Evolutionary conservation across 148 eudicot species (phyloP).

Genomic region (Selenicereus undatus): DNA sequence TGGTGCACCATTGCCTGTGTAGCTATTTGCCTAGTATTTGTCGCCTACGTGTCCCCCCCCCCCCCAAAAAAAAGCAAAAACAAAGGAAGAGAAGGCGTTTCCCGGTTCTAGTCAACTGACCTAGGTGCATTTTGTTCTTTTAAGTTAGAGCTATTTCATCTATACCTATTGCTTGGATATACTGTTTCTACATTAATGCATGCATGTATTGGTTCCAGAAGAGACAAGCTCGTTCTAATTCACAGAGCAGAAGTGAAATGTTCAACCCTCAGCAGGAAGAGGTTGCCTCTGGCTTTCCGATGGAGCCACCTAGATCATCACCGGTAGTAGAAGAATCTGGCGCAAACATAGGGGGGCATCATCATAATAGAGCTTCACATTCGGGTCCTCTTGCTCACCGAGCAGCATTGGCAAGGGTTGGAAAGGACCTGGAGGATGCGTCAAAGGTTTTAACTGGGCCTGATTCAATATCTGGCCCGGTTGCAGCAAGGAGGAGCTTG

Average conservation of each 20-base stretch:
- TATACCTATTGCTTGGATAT: not conserved
- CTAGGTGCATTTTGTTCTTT: not conserved
- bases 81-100: no score
- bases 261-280: constrained; percentile 88
- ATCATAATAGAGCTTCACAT: constrained; percentile 76
- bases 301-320: constrained; percentile 83
- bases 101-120: not conserved
- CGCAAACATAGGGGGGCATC: constrained; percentile 34
- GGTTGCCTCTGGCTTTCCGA: constrained; percentile 86
- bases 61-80: not conserved
- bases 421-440: constrained; percentile 61
- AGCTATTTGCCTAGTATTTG: not conserved
- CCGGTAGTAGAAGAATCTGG: constrained; percentile 50
- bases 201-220: constrained; percentile 39
- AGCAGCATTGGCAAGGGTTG: constrained; percentile 64
- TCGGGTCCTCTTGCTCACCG: constrained; percentile 83
- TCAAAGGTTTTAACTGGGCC: constrained; percentile 59
- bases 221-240: constrained; percentile 56
- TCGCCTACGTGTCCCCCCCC: not conserved
- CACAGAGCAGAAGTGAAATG: constrained; percentile 91
- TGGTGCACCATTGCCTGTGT: not conserved
- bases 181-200: not conserved
- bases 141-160: not conserved
- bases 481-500: constrained; percentile 57
- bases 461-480: constrained; percentile 45